Base-by-base conservation (phyloP, 768 basidiomycete species). In the Boletus pseudo-olivaceus region DNA sequence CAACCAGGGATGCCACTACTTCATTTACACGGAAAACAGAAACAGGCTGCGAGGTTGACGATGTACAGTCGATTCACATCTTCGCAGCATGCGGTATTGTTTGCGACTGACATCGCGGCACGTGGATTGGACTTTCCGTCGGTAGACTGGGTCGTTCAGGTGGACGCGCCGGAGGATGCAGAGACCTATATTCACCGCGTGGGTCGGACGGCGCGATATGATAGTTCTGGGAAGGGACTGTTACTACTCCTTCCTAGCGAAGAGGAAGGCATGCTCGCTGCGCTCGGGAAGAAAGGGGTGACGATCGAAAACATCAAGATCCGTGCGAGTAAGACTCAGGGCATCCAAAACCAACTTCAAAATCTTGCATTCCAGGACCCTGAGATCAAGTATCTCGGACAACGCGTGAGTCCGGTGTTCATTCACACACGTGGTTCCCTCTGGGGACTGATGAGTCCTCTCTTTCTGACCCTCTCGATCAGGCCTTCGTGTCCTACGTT, bases 141-240 rank as follows among this genome's bases (percentile, higher is more conserved):
- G 0, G 87, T 99, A 20, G 92, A 97, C 70, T 98, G 96, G 96
- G 96, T 99, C 2, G 67, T 99, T 29, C 96, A 99, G 68, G 75
- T 94, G 12, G 96, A 99, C 69, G 92, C 91, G 3, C 96, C 96
- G 0, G 96, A 99, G 72, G 96, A 99, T 64, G 93, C 88, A 6
- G 94, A 97, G 45, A 99, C 94, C 11, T 98, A 99, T 69, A 93
- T 99, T 38, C 96, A 99, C 68, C 85, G 96, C 30, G 95, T 99
- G 2, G 96, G 96, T 0, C 80, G 96, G 43, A 99, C 96, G 15
- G 96, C 96, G 42, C 77, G 96, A 46, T 98, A 98, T 65, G 87
- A 95, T 66, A 88, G 88, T 57, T 84, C 87, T 32, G 97, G 97
- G 0, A 91, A 93, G 65, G 88, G 84, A 0, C 71, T 98, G 34